Evolutionary conservation across 192 early-diverging fungal species (phyloP).

Genomic region (Coemansia sp.): DNA sequence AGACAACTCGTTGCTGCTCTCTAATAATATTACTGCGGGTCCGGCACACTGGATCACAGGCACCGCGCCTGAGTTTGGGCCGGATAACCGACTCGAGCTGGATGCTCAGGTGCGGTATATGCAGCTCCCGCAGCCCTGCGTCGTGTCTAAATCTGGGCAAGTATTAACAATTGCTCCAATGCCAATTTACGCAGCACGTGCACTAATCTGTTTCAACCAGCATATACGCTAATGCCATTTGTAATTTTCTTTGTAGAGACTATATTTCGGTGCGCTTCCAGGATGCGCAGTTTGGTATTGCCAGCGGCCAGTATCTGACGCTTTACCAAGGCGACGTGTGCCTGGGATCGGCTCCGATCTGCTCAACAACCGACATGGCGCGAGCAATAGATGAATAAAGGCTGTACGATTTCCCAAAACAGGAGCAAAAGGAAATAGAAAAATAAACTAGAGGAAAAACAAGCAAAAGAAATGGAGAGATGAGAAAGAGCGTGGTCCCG

Average conservation of each 20-base stretch:
- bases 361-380: slow-evolving; percentile 7
- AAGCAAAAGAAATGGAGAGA: slow-evolving; percentile 6
- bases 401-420: slow-evolving; percentile 1
- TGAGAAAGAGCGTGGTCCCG: background rate
- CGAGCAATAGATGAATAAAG: too few relatives aligned
- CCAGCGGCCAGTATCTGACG: slow-evolving; percentile 62
- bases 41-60: slow-evolving; percentile 56
- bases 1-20: slow-evolving; percentile 35
- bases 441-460: slow-evolving; percentile 21
- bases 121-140: slow-evolving; percentile 54
- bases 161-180: background rate
- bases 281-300: slow-evolving; percentile 58
- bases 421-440: slow-evolving; percentile 7
- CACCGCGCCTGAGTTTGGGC: slow-evolving; percentile 16
- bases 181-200: background rate
- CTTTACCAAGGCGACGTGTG: slow-evolving; percentile 64
- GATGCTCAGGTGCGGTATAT: slow-evolving; percentile 63
- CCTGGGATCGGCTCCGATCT: slow-evolving; percentile 65
- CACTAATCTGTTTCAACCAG: background rate
- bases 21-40: slow-evolving; percentile 18
- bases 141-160: slow-evolving; percentile 29
- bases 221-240: background rate
- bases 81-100: slow-evolving; percentile 21
- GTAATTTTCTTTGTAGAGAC: background rate
- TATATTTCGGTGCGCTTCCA: slow-evolving; percentile 38